Base-by-base conservation (phyloP, 2,329 filamentous ascomycete genomes). In the Tolypocladium album region DNA sequence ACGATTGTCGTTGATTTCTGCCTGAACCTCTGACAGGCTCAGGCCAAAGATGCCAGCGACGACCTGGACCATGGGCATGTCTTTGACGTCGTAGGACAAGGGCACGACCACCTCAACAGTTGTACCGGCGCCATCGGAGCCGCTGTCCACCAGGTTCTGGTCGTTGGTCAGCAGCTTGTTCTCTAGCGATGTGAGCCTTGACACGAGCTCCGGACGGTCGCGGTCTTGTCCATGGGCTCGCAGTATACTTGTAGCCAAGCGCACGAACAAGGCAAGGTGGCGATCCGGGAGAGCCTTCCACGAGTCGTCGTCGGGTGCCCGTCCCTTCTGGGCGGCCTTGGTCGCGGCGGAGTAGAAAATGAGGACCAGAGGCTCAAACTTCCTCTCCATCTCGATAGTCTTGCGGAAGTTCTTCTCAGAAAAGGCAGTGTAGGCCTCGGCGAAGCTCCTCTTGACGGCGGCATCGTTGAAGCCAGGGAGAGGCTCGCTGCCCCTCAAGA, bases 321-420 rank as follows among this genome's bases (percentile, higher is more conserved):
- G 90, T 67, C 67, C 90, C 73, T 89, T 86, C 68, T 96, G 82
- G 63, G 96, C 76, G 39, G 76, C 92, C 72, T 96, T 95, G 55
- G 91, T 96, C 8, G 94, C 92, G 64, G 90, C 89, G 1, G 92
- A 95, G 75, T 95, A 97, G 79, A 99, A 97, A 64, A 97, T 97
- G 66, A 99, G 81, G 58, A 99, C 86, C 58, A 97, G 78, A 64
- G 96, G 92, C 74, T 99, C 94, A 27, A 96, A 88, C 69, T 93
- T 88, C 63, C 93, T 85, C 73, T 97, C 93, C 75, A 96, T 96
- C 70, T 97, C 92, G 79, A 97, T 91, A 61, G 87, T 88, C 76
- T 92, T 95, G 66, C 90, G 88, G 70, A 97, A 97, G 55, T 85
- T 86, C 63, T 87, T 87, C 63, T 95, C 90, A 67, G 93, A 97